These are phyloP conservation scores for Pseudocercospora pini-densiflorae DNA, from an alignment of 2,329 filamentous ascomycete genomes.

Conservation along the genomic window DNA sequence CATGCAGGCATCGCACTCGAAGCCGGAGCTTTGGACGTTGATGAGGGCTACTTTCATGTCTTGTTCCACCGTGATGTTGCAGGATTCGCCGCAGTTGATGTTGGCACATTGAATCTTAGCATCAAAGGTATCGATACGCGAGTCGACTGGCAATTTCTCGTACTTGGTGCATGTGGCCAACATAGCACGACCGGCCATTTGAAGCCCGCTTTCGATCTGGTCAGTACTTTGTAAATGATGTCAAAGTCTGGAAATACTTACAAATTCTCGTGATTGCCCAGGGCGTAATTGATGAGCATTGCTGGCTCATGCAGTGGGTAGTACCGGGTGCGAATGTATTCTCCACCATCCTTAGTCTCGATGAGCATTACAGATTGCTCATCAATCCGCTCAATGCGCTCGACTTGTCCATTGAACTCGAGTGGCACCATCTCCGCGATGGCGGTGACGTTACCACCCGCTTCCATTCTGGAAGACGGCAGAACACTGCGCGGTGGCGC, in stretches of 20 bases:
- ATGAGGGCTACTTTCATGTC: no score
- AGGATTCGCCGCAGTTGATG: no score
- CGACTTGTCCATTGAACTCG: not conserved
- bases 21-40: no score
- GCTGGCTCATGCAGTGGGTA: not conserved
- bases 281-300: not conserved
- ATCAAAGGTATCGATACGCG: no score
- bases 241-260: no score
- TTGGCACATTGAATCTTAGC: no score
- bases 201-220: no score
- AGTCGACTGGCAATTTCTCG: no score
- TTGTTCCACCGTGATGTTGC: no score
- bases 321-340: not conserved
- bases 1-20: no score
- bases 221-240: no score
- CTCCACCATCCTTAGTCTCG: not conserved
- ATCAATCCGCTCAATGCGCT: not conserved
- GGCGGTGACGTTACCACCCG: not conserved
- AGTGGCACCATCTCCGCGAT: not conserved
- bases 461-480: not conserved
- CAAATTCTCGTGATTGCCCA: not conserved
- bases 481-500: not conserved
- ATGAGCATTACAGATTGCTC: not conserved
- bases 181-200: not conserved
- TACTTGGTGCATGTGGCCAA: not conserved